Conservation (phyloP, 768 basidiomycete species). For the Serendipita sp. region DNA sequence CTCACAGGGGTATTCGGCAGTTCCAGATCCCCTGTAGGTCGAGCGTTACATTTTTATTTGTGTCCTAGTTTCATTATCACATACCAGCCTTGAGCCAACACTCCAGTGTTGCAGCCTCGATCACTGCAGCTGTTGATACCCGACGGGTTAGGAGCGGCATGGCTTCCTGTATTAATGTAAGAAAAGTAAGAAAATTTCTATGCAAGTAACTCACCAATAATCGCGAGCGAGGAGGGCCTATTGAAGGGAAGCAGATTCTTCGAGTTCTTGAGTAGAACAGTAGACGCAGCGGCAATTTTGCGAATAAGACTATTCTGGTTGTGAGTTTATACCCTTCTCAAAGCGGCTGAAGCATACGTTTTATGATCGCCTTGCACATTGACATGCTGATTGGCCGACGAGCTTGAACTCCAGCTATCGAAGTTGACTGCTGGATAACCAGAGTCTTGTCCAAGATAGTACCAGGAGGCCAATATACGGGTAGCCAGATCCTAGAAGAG, state of each 20-base stretch:
- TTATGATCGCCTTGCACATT: conserved; percentile 27
- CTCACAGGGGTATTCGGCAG: not conserved
- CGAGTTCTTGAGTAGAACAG: conserved; percentile 46
- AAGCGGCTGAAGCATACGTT: not conserved
- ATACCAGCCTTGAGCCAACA: conserved; percentile 44
- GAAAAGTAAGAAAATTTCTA: not conserved
- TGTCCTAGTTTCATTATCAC: conserved; percentile 12
- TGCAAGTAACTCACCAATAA: conserved; percentile 27
- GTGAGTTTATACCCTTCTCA: conserved; percentile 9
- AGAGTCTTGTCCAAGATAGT: conserved; percentile 47
- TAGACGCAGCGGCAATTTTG: conserved; percentile 43
- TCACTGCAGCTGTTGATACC: conserved; percentile 46
- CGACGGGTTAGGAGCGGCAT: conserved; percentile 33
- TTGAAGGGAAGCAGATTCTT: conserved; percentile 30
- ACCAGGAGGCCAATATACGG: conserved; percentile 56
- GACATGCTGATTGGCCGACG: conserved; percentile 21
- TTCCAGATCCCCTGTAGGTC: not conserved
- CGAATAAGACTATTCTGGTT: conserved; percentile 25
- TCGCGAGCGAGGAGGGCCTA: conserved; percentile 30
- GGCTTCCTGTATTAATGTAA: conserved; percentile 18
- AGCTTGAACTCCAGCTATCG: conserved; percentile 37
- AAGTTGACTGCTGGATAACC: conserved; percentile 56
- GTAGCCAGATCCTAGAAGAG: conserved; percentile 39
- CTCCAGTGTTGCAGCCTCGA: conserved; percentile 39
- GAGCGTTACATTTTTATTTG: not conserved